Conservation (phyloP, 1,139 yeast genomes). For the Ogataea hybrid region DNA sequence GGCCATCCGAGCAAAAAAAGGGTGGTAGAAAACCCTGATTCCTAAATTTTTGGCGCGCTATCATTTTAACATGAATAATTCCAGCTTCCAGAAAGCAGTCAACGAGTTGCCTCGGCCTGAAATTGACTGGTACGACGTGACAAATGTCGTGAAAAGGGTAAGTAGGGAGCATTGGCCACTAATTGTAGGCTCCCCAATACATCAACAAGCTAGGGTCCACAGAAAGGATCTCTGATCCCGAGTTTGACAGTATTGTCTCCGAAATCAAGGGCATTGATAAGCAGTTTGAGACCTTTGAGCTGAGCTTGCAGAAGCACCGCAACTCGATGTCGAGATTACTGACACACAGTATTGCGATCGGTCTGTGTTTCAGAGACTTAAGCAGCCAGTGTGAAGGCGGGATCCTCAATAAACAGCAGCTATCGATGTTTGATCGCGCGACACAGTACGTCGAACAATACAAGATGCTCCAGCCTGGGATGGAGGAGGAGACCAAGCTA, state of each 20-base stretch:
- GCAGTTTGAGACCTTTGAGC: conserved; percentile 18
- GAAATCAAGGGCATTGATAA: conserved; percentile 20
- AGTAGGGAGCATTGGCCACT: conserved; percentile 4
- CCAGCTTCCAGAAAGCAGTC: conserved; percentile 10
- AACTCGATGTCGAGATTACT: conserved; percentile 16
- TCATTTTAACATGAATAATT: conserved; percentile 3
- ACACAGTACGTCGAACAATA: conserved; percentile 12
- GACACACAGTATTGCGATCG: conserved; percentile 17
- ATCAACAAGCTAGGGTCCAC: conserved; percentile 28
- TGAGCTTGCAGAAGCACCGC: conserved; percentile 24
- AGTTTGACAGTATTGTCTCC: conserved; percentile 15
- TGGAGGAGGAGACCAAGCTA: conserved; percentile 12
- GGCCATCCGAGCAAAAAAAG: conserved; percentile 48
- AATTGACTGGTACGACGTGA: conserved; percentile 29
- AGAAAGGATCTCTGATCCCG: conserved; percentile 19
- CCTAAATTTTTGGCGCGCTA: conserved; percentile 3
- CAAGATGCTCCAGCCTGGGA: conserved; percentile 11
- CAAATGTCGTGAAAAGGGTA: conserved; percentile 25
- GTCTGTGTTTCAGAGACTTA: conserved; percentile 10
- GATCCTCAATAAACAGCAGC: conserved; percentile 10
- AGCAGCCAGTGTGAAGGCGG: conserved; percentile 10
- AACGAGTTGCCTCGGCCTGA: conserved; percentile 22
- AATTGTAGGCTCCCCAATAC: conserved; percentile 32
- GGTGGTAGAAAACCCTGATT: conserved; percentile 3
- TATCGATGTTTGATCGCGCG: conserved; percentile 13